Conservation (phyloP, 495 filamentous ascomycete species). For the Melanomma pulvis-pyrius region DNA sequence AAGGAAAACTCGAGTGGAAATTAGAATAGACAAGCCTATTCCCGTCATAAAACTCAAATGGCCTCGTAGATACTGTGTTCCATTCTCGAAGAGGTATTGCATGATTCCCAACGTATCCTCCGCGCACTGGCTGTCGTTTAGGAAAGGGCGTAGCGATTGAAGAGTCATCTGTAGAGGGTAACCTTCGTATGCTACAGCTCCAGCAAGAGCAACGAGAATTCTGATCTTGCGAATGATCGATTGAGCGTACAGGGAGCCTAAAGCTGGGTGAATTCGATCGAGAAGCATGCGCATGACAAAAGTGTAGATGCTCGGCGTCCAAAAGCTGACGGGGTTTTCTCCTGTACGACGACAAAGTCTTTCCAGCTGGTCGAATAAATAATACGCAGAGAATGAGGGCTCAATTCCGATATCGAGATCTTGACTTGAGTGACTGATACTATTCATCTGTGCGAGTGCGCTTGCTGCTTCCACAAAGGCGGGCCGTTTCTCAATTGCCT, state of each 20-base stretch:
- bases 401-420: slow-evolving; percentile 74
- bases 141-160: slow-evolving; percentile 74
- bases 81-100: slow-evolving; percentile 77
- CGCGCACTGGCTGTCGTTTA: slow-evolving; percentile 82
- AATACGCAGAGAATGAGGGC: slow-evolving; percentile 79
- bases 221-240: slow-evolving; percentile 83
- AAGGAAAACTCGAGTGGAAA: slow-evolving; percentile 74
- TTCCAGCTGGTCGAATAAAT: slow-evolving; percentile 70
- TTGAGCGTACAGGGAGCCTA: slow-evolving; percentile 84
- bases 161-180: slow-evolving; percentile 94
- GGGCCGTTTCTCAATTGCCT: slow-evolving; percentile 66
- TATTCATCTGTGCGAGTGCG: slow-evolving; percentile 67
- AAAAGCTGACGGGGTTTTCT: slow-evolving; percentile 67
- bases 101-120: slow-evolving; percentile 87
- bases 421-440: slow-evolving; percentile 61
- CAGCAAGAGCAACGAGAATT: slow-evolving; percentile 77
- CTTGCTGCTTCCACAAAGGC: slow-evolving; percentile 60
- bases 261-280: slow-evolving; percentile 78
- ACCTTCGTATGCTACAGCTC: slow-evolving; percentile 65
- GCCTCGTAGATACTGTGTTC: slow-evolving; percentile 61
- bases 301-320: slow-evolving; percentile 73
- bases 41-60: slow-evolving; percentile 77
- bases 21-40: slow-evolving; percentile 71
- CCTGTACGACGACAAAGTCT: slow-evolving; percentile 72
- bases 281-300: slow-evolving; percentile 78